Evolutionary conservation across 805 yeast species (phyloP), one percentile per base, ranked within the genome.

Genomic region (Myxozyma sirexii): DNA sequence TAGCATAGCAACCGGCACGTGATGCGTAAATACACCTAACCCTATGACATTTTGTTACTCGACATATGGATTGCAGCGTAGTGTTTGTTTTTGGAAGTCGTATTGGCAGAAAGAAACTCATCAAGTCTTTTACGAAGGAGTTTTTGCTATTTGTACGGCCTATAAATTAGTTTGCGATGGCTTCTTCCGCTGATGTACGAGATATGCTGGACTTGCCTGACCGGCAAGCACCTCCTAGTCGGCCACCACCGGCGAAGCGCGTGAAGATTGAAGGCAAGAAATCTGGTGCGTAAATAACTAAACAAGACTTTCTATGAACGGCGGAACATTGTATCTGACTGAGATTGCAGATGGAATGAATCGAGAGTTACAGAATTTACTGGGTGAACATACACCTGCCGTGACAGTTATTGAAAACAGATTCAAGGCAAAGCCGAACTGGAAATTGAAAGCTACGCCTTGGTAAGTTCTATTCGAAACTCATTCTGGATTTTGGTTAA

Each of bases 361-460:
- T 63, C 81, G 98, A 67, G 99, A 94, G 72, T 77, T 94, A 55
- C 92, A 87, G 73, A 88, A 87, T 65, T 79, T 96, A 54, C 77
- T 94, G 42, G 99, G 99, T 4, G 92, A 94, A 41, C 90, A 90
- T 72, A 84, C 96, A 1, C 97, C 99, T 0, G 92, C 98, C 0
- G 82, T 81, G 6, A 81, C 80, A n/a, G 81, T 81, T n/a, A 78
- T 79, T 53, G 77, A 77, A 54, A 75, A 72, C 54, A 80, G 83
- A 63, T 85, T 85, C 69, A 87, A 86, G 64, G 89, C 85, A 60
- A 81, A 84, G 66, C 78, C 89, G 54, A 83, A 83, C 59, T 78
- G 83, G 67, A 76, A 76, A 44, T 79, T 81, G 19, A 86, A 84
- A 62, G 87, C 90, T 0, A 81, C 94, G 0, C 91, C 97, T 0